phyloP scores from a whole-genome alignment of 2,329 filamentous ascomycete genomes.

The Xylariaceae sp. region DNA sequence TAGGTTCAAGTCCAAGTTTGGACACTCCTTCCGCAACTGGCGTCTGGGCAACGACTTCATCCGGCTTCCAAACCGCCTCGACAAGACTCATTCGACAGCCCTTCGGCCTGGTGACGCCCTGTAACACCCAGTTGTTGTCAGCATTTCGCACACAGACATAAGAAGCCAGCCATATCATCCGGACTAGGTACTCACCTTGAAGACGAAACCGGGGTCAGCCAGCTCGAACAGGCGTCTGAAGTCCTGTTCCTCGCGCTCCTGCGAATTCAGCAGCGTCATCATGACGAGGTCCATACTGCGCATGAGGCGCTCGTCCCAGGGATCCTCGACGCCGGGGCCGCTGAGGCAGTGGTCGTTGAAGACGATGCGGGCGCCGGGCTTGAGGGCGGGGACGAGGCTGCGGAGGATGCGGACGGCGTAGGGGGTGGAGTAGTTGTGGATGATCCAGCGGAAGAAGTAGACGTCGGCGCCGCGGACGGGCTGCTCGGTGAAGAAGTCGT shows the following conservation, averaged over 20 bases:
- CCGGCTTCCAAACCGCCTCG: constrained; percentile 50
- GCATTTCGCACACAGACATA: neutral
- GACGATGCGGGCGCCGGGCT: constrained; percentile 42
- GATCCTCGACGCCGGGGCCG: constrained; percentile 42
- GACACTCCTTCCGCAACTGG: neutral
- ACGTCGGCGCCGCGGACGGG: constrained; percentile 43
- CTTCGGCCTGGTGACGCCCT: constrained; percentile 45
- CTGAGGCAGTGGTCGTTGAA: constrained; percentile 44
- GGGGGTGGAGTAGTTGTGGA: constrained; percentile 53
- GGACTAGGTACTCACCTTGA: constrained; percentile 37
- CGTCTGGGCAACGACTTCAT: constrained; percentile 3
- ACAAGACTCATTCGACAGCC: constrained; percentile 52
- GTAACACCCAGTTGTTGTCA: constrained; percentile 1
- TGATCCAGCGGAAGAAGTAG: constrained; percentile 49
- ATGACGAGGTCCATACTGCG: constrained; percentile 56
- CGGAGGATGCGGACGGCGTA: constrained; percentile 40
- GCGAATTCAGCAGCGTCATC: constrained; percentile 54
- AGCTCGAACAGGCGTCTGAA: constrained; percentile 49
- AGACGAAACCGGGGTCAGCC: constrained; percentile 47
- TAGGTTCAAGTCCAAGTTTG: neutral
- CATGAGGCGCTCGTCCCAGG: constrained; percentile 52
- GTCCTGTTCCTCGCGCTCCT: constrained; percentile 52
- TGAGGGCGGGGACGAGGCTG: constrained; percentile 43
- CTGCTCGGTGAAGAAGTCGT: constrained; percentile 50
- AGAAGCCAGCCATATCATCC: no score